Evolutionary conservation across 140 eudicot species (phyloP).

Genomic region (Cichorium intybus): DNA sequence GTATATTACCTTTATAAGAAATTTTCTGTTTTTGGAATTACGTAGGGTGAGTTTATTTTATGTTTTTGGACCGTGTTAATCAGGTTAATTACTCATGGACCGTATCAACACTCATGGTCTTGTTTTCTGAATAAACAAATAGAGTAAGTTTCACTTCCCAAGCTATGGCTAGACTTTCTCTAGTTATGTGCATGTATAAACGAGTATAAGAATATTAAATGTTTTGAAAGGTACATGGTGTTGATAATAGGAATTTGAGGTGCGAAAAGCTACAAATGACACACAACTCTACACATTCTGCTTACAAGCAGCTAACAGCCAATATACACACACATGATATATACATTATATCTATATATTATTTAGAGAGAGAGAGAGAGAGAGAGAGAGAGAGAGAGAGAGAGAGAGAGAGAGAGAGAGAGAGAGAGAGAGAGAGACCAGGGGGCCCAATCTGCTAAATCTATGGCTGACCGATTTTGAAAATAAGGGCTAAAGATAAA

Average conservation of each 20-base stretch:
- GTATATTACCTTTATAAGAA: too few species aligned
- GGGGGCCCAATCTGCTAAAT: conserved; percentile 51
- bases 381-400: conserved; percentile 38
- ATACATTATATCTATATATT: conserved; percentile 5
- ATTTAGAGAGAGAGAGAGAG: conserved; percentile 23
- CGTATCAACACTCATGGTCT: conserved; percentile 22
- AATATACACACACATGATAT: conserved; percentile 43
- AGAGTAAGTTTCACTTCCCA: conserved; percentile 24
- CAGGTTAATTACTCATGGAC: conserved; percentile 11
- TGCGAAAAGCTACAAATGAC: conserved; percentile 57
- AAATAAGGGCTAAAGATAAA: conserved; percentile 37
- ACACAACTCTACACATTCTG: conserved; percentile 80
- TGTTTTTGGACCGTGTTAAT: conserved; percentile 7
- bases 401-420: conserved; percentile 21
- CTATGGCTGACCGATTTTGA: conserved; percentile 92
- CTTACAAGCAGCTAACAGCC: conserved; percentile 84
- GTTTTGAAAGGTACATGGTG: conserved; percentile 23
- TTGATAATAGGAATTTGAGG: conserved; percentile 62
- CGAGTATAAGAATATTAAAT: conserved; percentile 25
- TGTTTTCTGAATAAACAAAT: neutral
- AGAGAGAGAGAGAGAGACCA: conserved; percentile 29
- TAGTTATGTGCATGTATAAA: conserved; percentile 34
- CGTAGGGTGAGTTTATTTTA: neutral
- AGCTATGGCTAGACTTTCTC: conserved; percentile 34
- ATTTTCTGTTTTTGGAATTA: neutral